Evolutionary conservation across 768 basidiomycete genomes (phyloP).

Genomic region (Tubosaeta sp.): DNA sequence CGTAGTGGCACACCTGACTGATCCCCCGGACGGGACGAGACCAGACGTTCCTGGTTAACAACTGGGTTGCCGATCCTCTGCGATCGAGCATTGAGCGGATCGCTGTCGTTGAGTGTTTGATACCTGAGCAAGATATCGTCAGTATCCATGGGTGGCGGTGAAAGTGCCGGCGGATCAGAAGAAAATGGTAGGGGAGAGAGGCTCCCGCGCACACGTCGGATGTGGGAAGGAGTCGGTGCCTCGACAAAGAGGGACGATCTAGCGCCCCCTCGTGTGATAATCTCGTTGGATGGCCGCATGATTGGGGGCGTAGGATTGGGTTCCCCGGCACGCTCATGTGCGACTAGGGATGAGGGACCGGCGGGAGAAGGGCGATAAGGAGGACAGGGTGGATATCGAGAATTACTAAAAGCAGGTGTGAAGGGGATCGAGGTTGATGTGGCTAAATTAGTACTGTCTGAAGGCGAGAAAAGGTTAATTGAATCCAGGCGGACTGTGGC

Average conservation of each 20-base stretch:
- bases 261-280: constrained; percentile 2
- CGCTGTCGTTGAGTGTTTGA: background rate
- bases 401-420: constrained; percentile 21
- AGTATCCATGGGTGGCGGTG: constrained; percentile 9
- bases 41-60: constrained; percentile 1
- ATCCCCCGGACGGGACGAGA: constrained; percentile 8
- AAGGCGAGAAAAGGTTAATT: constrained; percentile 9
- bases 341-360: constrained; percentile 12
- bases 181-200: constrained; percentile 24
- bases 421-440: constrained; percentile 10
- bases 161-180: constrained; percentile 11
- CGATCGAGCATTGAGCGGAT: constrained; percentile 1
- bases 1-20: constrained; percentile 7
- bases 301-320: constrained; percentile 8
- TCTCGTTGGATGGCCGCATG: constrained; percentile 19
- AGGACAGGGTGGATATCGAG: constrained; percentile 21
- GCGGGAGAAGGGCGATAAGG: constrained; percentile 20
- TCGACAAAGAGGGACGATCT: constrained; percentile 14
- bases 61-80: constrained; percentile 7
- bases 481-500: constrained; percentile 7
- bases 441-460: constrained; percentile 9
- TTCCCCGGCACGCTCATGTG: constrained; percentile 16
- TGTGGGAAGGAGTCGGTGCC: constrained; percentile 7
- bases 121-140: constrained; percentile 19
- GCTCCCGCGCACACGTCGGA: constrained; percentile 18